Percentiles rank a stretch among this genome's conserved stretches.
Evolutionary conservation across 1,139 yeast genomes (phyloP).

Genomic region (Schwanniomyces etchellsii): DNA sequence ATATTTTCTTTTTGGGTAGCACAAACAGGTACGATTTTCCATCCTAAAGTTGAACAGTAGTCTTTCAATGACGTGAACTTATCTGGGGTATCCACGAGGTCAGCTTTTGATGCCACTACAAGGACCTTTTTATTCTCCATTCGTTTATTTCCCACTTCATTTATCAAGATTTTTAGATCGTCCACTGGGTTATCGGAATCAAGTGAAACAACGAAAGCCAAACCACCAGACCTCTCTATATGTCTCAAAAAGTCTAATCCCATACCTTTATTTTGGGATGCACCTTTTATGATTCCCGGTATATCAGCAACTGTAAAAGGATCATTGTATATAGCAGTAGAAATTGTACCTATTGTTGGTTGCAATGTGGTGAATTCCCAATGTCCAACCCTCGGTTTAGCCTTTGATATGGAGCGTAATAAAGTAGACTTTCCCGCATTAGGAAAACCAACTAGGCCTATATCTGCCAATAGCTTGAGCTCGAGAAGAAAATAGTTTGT

Average conservation of each 20-base stretch:
- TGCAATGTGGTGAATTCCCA: conserved; percentile 95
- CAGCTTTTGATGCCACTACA: conserved; percentile 91
- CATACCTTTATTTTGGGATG: conserved; percentile 81
- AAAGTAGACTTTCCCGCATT: conserved; percentile 95
- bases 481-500: conserved; percentile 71
- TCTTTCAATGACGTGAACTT: conserved; percentile 38
- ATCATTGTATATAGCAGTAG: conserved; percentile 56
- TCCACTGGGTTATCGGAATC: conserved; percentile 58
- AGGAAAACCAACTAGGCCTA: conserved; percentile 92
- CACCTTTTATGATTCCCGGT: conserved; percentile 92
- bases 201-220: conserved; percentile 80
- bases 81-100: conserved; percentile 47
- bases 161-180: conserved; percentile 56
- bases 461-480: conserved; percentile 80
- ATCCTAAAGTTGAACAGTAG: conserved; percentile 35
- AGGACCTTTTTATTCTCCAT: conserved; percentile 55
- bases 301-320: conserved; percentile 95
- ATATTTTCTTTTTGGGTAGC: conserved; percentile 70
- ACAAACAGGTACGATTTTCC: conserved; percentile 83
- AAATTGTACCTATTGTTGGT: conserved; percentile 88
- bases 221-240: conserved; percentile 84
- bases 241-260: conserved; percentile 90
- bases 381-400: conserved; percentile 88
- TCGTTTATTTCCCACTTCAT: conserved; percentile 66
- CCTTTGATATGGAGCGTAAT: conserved; percentile 81